Evolutionary conservation across 2,329 filamentous ascomycete genomes (phyloP).

Genomic region (Venturia aucupariae): DNA sequence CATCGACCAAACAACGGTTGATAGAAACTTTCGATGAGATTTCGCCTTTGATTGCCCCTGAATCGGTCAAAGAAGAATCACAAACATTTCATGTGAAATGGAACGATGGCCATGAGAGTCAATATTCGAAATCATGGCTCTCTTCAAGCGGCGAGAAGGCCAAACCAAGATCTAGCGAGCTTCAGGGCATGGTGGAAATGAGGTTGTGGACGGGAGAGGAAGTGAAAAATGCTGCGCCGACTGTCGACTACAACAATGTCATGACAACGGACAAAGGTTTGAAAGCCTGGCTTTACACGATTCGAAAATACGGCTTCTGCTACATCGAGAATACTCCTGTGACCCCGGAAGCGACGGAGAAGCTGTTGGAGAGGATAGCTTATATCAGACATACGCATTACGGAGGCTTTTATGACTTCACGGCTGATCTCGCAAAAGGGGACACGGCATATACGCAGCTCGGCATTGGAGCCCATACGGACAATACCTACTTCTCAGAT

Average conservation of each 20-base stretch:
- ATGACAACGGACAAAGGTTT: slow-evolving; percentile 51
- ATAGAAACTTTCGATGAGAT: slow-evolving; percentile 54
- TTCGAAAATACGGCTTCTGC: slow-evolving; percentile 64
- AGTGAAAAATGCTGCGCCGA: slow-evolving; percentile 42
- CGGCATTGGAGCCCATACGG: slow-evolving; percentile 75
- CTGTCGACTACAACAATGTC: slow-evolving; percentile 50
- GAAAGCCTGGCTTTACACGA: slow-evolving; percentile 52
- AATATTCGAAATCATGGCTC: slow-evolving; percentile 58
- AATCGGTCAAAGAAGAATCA: slow-evolving; percentile 12
- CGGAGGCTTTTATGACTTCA: slow-evolving; percentile 78
- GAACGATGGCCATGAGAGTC: slow-evolving; percentile 57
- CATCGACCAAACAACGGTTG: slow-evolving; percentile 59
- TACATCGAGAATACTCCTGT: slow-evolving; percentile 65
- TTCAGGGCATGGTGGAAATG: slow-evolving; percentile 23
- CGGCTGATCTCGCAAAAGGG: slow-evolving; percentile 75
- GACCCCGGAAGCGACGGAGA: slow-evolving; percentile 60
- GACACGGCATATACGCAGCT: slow-evolving; percentile 85
- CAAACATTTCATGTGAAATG: slow-evolving; percentile 24
- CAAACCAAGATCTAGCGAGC: slow-evolving; percentile 31
- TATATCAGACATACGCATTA: slow-evolving; percentile 90
- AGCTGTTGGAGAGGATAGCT: slow-evolving; percentile 69
- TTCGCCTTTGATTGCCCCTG: neutral
- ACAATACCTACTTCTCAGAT: slow-evolving; percentile 93
- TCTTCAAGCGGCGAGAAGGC: slow-evolving; percentile 10
- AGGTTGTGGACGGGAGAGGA: slow-evolving; percentile 28